Conservation (phyloP, 768 basidiomycete genomes). For the Boletus huronensis region DNA sequence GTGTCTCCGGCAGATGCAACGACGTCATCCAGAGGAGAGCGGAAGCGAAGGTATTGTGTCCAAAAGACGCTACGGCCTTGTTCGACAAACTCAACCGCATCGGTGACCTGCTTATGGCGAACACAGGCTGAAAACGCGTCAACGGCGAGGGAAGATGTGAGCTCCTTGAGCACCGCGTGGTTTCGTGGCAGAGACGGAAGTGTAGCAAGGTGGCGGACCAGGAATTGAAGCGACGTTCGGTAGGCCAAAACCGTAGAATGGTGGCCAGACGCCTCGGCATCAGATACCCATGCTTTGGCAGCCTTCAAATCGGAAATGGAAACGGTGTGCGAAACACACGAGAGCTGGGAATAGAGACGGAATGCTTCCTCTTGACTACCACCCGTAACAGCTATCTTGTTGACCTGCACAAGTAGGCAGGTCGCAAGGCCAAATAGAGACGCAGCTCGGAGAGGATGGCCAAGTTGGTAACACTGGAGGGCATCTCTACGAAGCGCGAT, state of each 20-base stretch:
- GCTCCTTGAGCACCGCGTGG: neutral
- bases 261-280: constrained; percentile 3
- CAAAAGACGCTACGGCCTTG: constrained; percentile 23
- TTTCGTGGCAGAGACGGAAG: neutral
- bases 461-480: neutral
- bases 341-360: neutral
- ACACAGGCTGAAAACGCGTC: constrained; percentile 16
- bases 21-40: constrained; percentile 1
- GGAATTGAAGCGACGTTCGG: constrained; percentile 1
- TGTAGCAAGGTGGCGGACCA: constrained; percentile 7
- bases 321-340: neutral
- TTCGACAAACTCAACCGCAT: constrained; percentile 31
- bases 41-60: constrained; percentile 15
- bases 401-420: neutral
- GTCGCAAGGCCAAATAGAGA: neutral
- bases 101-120: constrained; percentile 2
- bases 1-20: neutral
- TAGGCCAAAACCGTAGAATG: constrained; percentile 9
- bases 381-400: neutral
- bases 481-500: neutral
- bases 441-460: neutral
- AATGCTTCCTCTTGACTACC: neutral
- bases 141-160: neutral
- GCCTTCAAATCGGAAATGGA: neutral
- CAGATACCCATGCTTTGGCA: neutral